Evolutionary conservation across 352 stramenopile genomes (phyloP), one percentile per base, ranked within the genome.

Genomic region (Phytophthora quininea): DNA sequence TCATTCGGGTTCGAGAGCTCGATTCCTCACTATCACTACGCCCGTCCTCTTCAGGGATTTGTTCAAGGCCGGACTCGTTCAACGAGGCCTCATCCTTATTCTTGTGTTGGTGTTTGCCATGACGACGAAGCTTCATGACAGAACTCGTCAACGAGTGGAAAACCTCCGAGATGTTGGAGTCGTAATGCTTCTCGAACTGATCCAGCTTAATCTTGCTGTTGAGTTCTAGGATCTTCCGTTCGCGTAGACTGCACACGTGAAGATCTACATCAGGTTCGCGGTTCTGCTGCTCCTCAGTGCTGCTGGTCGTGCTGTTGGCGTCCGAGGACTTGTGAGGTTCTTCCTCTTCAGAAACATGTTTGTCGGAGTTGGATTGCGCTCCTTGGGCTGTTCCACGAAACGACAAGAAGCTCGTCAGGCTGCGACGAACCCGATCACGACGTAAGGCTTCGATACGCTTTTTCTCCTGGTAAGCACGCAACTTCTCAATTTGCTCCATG

Each of bases 401-500:
- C 8, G 67, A 74, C 61, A 74, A 59, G 30, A 74, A 74, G 30
- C 56, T 71, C 12, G 60, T 67, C 12, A 86, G 71, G 37, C 77
- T 86, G 38, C 63, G 62, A 14, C 74, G 77, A 24, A 78, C 65
- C 4, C 73, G 74, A 37, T 82, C 47, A 10, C 75, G 63, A 0
- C 74, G 76, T 30, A 79, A 32, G 0, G 45, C 52, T 30, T 88
- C 80, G 2, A 74, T 56, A 3, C 63, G 63, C 53, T 86, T 84
- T 54, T 90, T 90, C 35, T 81, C 70, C 0, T 73, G 67, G 53
- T 84, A 91, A 12, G 73, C 79, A 12, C 56, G 54, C 1, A 90
- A 70, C 64, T 89, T 91, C 31, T 86, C 74, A 0, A 90, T 69
- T 27, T 84, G 86, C 35, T 87, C 77, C 70, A 91, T 78, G 56